phyloP scores from a whole-genome alignment of 148 eudicot genomes.

The Limonium bicolor region DNA sequence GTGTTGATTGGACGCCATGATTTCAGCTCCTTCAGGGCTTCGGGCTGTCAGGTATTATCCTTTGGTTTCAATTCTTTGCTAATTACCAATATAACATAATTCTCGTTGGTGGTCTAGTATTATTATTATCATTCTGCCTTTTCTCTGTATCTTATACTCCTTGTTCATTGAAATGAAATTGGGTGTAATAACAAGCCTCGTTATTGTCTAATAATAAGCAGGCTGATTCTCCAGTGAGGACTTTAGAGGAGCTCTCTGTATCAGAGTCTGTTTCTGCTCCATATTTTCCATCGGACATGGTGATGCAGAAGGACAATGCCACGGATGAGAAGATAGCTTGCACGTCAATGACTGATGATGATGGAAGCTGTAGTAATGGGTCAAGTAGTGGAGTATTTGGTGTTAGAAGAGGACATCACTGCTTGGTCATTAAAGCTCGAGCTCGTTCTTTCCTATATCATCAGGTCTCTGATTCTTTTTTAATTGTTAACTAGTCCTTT shows the following conservation, averaged over 20 bases:
- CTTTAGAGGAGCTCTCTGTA: slow-evolving; percentile 65
- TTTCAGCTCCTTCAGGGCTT: slow-evolving; percentile 91
- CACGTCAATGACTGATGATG: slow-evolving; percentile 7
- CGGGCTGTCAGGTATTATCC: slow-evolving; percentile 72
- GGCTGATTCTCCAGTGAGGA: slow-evolving; percentile 87
- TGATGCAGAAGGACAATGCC: slow-evolving; percentile 15
- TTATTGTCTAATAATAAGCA: slow-evolving; percentile 27
- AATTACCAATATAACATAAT: too few species aligned
- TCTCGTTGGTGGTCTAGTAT: too few species aligned
- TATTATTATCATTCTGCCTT: too few species aligned
- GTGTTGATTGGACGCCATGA: slow-evolving; percentile 81
- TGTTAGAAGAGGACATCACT: slow-evolving; percentile 46
- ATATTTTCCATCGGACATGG: slow-evolving; percentile 35
- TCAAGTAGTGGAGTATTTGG: slow-evolving; percentile 40
- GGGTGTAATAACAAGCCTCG: too few species aligned
- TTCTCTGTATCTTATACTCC: too few species aligned
- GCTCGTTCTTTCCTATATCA: slow-evolving; percentile 92
- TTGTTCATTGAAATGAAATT: too few species aligned
- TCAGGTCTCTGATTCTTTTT: slow-evolving; percentile 39
- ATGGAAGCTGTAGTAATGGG: slow-evolving; percentile 13
- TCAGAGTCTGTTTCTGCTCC: slow-evolving; percentile 48
- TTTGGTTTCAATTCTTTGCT: too few species aligned
- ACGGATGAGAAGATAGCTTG: slow-evolving; percentile 7
- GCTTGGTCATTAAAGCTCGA: slow-evolving; percentile 74
- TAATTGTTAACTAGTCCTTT: not conserved